Percentiles rank a stretch among this genome's conserved stretches.
Conservation (phyloP, 2,329 filamentous ascomycete genomes). For the Aspergillus piperis region DNA sequence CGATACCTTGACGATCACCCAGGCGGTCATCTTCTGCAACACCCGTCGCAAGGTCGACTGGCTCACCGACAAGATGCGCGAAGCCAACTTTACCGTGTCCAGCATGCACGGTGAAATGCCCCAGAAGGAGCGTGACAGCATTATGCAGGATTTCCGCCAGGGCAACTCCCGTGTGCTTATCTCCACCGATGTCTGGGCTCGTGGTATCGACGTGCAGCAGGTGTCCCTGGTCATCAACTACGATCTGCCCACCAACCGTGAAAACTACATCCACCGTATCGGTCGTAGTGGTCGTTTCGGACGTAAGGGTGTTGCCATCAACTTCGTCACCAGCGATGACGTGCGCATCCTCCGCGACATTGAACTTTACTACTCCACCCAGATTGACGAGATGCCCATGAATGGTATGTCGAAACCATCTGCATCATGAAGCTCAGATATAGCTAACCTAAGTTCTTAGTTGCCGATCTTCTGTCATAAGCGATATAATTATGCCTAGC, state of each 20-base stretch:
- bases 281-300: slow-evolving; percentile 94
- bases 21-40: slow-evolving; percentile 99
- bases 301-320: slow-evolving; percentile 98
- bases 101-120: slow-evolving; percentile 99
- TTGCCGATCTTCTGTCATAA: slow-evolving; percentile 43
- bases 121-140: slow-evolving; percentile 95
- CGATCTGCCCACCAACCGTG: slow-evolving; percentile 94
- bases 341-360: slow-evolving; percentile 97
- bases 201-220: slow-evolving; percentile 98
- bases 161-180: slow-evolving; percentile 95
- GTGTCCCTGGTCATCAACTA: slow-evolving; percentile 99
- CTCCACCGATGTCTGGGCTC: slow-evolving; percentile 95
- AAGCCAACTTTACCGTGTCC: slow-evolving; percentile 97
- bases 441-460: slow-evolving; percentile 23
- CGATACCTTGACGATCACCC: slow-evolving; percentile 96
- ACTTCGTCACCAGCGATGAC: slow-evolving; percentile 98
- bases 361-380: slow-evolving; percentile 92
- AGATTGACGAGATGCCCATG: slow-evolving; percentile 99
- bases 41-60: slow-evolving; percentile 98
- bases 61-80: slow-evolving; percentile 98
- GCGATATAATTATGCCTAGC: background rate
- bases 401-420: slow-evolving; percentile 67
- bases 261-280: slow-evolving; percentile 99
- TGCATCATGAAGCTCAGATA: background rate
- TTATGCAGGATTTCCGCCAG: slow-evolving; percentile 98